Percentiles rank a stretch among this genome's conserved stretches.
These are phyloP conservation scores for Syzygium aqueum DNA, from an alignment of 345 rosid genomes.

Conservation along the genomic window DNA sequence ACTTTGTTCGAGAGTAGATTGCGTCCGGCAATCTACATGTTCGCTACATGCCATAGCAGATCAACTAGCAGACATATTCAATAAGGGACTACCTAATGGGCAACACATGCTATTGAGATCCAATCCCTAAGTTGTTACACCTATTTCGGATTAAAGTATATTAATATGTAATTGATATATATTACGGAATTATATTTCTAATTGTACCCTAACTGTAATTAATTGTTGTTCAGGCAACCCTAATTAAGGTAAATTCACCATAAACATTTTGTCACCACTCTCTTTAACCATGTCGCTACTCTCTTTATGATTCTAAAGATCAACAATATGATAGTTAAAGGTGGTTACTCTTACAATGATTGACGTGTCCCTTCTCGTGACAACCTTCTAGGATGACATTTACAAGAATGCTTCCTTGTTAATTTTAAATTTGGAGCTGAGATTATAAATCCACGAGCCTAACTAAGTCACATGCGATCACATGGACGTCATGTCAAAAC, in stretches of 20 bases:
- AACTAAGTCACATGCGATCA: background rate
- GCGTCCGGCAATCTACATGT: background rate
- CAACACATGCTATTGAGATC: background rate
- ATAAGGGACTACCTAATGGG: too few relatives aligned
- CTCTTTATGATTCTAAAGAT: background rate
- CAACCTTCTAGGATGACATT: background rate
- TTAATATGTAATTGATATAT: background rate
- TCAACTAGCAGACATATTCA: background rate
- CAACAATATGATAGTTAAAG: background rate
- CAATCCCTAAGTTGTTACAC: background rate
- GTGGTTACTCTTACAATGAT: background rate
- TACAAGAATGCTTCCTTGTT: background rate
- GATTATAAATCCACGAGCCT: background rate
- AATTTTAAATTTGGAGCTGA: background rate
- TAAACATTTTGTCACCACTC: background rate
- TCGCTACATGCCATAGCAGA: background rate
- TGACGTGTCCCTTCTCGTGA: background rate
- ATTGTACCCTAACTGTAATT: background rate
- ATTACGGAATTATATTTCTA: background rate
- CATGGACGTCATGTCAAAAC: background rate
- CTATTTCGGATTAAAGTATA: background rate
- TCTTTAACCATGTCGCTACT: background rate
- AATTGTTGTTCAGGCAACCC: background rate
- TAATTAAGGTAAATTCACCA: background rate
- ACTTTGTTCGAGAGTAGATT: accelerated